Conservation (phyloP, 139 green algal species). For the Chlamydomonas applanata region DNA sequence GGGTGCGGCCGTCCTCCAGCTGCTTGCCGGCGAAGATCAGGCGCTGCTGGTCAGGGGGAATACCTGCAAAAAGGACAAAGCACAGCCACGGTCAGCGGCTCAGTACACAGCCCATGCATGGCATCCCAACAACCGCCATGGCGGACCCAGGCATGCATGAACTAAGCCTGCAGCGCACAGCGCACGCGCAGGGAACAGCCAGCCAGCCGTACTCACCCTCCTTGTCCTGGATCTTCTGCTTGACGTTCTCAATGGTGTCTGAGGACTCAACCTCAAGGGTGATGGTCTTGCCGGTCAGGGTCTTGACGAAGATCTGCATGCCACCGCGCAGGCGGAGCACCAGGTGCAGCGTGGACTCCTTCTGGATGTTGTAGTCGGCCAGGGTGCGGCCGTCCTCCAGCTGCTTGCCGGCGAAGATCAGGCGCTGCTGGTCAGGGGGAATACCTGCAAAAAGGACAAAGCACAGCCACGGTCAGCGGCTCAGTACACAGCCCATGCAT, state of each 20-base stretch:
- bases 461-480: too few relatives aligned
- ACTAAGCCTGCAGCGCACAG: too few relatives aligned
- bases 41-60: conserved; percentile 90
- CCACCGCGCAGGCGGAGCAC: too few relatives aligned
- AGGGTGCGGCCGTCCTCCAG: conserved; percentile 95
- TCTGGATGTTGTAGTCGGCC: conserved; percentile 98
- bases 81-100: conserved; percentile 53
- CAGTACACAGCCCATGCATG: not conserved
- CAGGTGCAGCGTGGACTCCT: conserved; percentile 82
- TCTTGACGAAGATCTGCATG: too few relatives aligned
- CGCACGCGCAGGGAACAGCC: not conserved
- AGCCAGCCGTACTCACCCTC: conserved; percentile 57
- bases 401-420: conserved; percentile 98
- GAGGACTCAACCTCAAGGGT: too few relatives aligned
- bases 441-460: conserved; percentile 79
- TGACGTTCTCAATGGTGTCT: conserved; percentile 92
- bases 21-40: conserved; percentile 96
- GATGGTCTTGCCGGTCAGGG: too few relatives aligned
- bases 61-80: conserved; percentile 51
- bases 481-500: too few relatives aligned
- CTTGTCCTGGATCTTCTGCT: conserved; percentile 96
- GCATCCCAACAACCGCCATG: not conserved
- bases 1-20: conserved; percentile 89
- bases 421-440: conserved; percentile 92
- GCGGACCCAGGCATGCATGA: too few relatives aligned